Percentiles rank a stretch among this genome's conserved stretches.
phyloP scores from a whole-genome alignment of 78 protist genomes.

The Chrysochromulina parva region DNA sequence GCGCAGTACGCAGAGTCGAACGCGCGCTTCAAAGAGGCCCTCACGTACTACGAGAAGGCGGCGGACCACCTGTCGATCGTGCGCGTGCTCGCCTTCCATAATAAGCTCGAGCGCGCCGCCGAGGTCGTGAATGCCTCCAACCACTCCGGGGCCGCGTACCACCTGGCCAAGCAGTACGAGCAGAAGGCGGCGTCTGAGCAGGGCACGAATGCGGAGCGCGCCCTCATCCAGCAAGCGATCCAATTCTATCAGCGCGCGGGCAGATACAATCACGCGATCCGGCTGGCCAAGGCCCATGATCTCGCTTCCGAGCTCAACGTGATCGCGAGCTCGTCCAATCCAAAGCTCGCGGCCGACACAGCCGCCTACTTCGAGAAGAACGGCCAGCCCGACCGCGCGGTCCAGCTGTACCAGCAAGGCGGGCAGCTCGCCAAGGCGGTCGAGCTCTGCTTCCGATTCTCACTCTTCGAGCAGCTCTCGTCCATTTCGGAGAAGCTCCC shows the following conservation, averaged over 20 bases:
- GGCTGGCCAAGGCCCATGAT: constrained; percentile 62
- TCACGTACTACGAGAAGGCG: constrained; percentile 56
- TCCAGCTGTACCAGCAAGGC: constrained; percentile 68
- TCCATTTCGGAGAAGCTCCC: constrained; percentile 54
- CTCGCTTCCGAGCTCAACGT: constrained; percentile 38
- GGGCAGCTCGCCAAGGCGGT: constrained; percentile 69
- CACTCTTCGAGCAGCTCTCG: constrained; percentile 56
- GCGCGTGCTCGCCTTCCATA: constrained; percentile 48
- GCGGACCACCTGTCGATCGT: constrained; percentile 58
- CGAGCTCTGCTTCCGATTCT: constrained; percentile 65
- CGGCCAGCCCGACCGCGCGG: constrained; percentile 58
- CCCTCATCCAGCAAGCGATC: constrained; percentile 55
- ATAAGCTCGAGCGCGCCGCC: neutral
- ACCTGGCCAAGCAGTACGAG: constrained; percentile 61
- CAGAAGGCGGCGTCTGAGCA: no score
- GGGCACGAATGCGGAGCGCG: neutral
- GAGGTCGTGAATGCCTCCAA: neutral
- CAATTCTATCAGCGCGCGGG: constrained; percentile 36
- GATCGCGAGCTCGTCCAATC: neutral
- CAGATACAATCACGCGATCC: constrained; percentile 64
- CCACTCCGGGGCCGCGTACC: constrained; percentile 62
- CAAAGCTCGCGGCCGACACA: neutral
- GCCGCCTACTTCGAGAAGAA: constrained; percentile 49
- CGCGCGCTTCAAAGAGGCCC: constrained; percentile 37
- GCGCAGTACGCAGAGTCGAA: constrained; percentile 65